These are phyloP conservation scores for Lactifluus rugatus DNA, from an alignment of 768 basidiomycete genomes.

Conservation along the genomic window DNA sequence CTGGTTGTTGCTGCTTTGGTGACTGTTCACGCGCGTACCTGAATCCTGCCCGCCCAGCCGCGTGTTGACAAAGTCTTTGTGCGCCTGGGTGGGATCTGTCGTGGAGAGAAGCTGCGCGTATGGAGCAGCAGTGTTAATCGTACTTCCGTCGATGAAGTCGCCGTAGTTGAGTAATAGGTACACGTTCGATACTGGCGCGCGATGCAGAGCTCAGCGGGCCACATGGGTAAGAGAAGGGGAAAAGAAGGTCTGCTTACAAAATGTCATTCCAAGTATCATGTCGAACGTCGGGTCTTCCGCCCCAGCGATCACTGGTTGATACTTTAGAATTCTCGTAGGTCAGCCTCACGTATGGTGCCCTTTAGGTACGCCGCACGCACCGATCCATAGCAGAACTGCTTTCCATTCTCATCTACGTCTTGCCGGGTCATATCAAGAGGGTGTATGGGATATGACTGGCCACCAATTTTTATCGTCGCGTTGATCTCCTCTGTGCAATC, in stretches of 20 bases:
- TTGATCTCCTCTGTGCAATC: slow-evolving; percentile 59
- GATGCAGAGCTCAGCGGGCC: not conserved
- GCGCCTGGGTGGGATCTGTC: slow-evolving; percentile 28
- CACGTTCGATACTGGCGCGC: slow-evolving; percentile 47
- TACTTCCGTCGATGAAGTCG: slow-evolving; percentile 39
- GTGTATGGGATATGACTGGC: slow-evolving; percentile 48
- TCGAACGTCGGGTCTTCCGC: slow-evolving; percentile 43
- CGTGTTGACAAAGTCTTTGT: slow-evolving; percentile 5
- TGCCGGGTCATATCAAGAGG: slow-evolving; percentile 45
- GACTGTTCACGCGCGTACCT: not conserved
- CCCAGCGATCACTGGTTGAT: slow-evolving; percentile 56
- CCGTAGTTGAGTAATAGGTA: slow-evolving; percentile 58
- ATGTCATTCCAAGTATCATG: slow-evolving; percentile 64
- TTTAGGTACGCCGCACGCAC: slow-evolving; percentile 13
- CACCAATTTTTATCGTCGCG: slow-evolving; percentile 52
- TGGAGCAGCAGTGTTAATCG: slow-evolving; percentile 33
- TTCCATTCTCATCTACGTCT: slow-evolving; percentile 28
- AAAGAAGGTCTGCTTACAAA: slow-evolving; percentile 35
- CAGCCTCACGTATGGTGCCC: not conserved
- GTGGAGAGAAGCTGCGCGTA: slow-evolving; percentile 54
- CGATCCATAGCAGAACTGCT: slow-evolving; percentile 28
- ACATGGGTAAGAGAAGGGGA: not conserved
- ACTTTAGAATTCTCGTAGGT: slow-evolving; percentile 30
- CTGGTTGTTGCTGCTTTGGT: not conserved
- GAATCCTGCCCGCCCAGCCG: slow-evolving; percentile 9